Evolutionary conservation across 139 green algal genomes (phyloP), one percentile per base, ranked within the genome.

Genomic region (Closterium sp.): DNA sequence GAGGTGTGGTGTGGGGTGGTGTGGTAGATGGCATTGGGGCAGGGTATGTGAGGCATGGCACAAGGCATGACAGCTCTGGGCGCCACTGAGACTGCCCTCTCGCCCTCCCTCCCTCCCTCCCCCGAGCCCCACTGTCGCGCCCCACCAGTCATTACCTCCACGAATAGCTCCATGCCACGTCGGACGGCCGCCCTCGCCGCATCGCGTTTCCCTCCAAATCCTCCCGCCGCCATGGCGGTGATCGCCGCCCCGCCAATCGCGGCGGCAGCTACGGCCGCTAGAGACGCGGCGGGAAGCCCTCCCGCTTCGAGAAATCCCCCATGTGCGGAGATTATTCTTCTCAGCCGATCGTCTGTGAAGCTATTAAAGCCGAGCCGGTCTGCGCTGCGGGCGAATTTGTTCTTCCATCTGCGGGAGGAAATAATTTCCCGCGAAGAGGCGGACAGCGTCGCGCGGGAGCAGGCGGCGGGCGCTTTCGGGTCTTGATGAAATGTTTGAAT

Each of bases 151-250:
- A 16, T 6, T 86, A 86, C 83, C 83, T 86, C n/a, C 83, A 86
- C 83, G 9, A 86, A 86, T 33, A 86, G 83, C 83, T 86, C 83
- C 83, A 86, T 86, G 30, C 83, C 83, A 86, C 83, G 83, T 86
- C 83, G 83, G n/a, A 33, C 30, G 28, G 83, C 83, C 7, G 30
- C n/a, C 33, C 85, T 33, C 34, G 85, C 85, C 12, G 85, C 85
- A 10, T 43, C 30, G 4, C 31, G 33, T 32, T 86, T 86, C 16
- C 55, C 55, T 16, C 55, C 55, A 19, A 76, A 76, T 86, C 83
- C 30, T 3, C 83, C 83, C n/a, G 83, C 83, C 83, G 83, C 83
- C 83, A 86, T 86, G 10, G 83, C 83, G n/a, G 31, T 86, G 83
- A 10, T 86, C n/a, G 83, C 83, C 83, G 83, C 83, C 9, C 55